These are phyloP conservation scores for Stromatinia cepivora DNA, from an alignment of 2,329 filamentous ascomycete species.

Conservation along the genomic window DNA sequence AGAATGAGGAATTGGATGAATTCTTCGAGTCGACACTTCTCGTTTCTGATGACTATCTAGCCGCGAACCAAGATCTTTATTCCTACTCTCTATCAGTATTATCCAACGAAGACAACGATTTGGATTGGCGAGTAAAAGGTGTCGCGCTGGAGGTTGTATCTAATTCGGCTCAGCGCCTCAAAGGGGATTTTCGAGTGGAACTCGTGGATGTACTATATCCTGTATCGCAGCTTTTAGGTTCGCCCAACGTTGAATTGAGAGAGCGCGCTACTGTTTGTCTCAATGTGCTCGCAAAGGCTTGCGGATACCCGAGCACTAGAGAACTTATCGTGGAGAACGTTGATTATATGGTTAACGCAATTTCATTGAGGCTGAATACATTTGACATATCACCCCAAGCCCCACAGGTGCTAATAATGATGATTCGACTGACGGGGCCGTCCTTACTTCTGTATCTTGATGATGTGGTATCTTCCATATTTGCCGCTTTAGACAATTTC, in stretches of 20 bases:
- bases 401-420: slow-evolving; percentile 89
- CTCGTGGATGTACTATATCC: slow-evolving; percentile 91
- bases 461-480: slow-evolving; percentile 87
- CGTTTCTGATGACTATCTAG: slow-evolving; percentile 45
- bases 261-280: slow-evolving; percentile 81
- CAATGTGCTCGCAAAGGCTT: slow-evolving; percentile 74
- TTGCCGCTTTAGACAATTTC: slow-evolving; percentile 89
- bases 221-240: slow-evolving; percentile 83
- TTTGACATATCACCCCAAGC: slow-evolving; percentile 91
- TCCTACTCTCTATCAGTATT: slow-evolving; percentile 65
- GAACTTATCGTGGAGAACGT: slow-evolving; percentile 86
- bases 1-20: slow-evolving; percentile 59
- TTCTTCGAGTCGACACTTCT: slow-evolving; percentile 60
- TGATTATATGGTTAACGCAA: slow-evolving; percentile 93
- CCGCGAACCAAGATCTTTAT: slow-evolving; percentile 58
- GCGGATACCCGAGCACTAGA: slow-evolving; percentile 71
- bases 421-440: slow-evolving; percentile 84
- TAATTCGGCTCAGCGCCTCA: slow-evolving; percentile 68
- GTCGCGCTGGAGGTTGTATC: slow-evolving; percentile 80
- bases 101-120: slow-evolving; percentile 48
- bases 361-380: slow-evolving; percentile 84
- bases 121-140: slow-evolving; percentile 73
- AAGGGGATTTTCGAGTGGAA: slow-evolving; percentile 73
- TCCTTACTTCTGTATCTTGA: slow-evolving; percentile 83
- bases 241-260: slow-evolving; percentile 65